Evolutionary conservation across 2,329 filamentous ascomycete genomes (phyloP).

Genomic region (Fusarium anguioides): DNA sequence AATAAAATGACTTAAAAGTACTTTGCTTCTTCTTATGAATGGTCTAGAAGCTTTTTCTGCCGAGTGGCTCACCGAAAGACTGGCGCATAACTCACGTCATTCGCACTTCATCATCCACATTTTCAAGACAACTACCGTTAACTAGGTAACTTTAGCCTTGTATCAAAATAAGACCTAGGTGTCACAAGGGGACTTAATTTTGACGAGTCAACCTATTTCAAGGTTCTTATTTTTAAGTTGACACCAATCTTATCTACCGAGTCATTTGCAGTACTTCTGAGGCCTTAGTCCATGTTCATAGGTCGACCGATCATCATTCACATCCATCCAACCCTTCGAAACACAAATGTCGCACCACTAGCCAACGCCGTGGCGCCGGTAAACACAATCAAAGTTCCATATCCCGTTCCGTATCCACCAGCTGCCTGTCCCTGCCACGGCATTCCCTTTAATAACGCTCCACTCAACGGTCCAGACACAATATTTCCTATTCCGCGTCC

Average conservation of each 20-base stretch:
- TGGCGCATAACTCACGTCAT: conserved; percentile 9
- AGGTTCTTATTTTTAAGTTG: background rate
- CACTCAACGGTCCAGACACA: conserved; percentile 66
- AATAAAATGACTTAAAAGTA: too few relatives aligned
- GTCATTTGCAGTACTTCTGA: background rate
- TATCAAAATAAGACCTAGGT: background rate
- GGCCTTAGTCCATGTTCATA: too few relatives aligned
- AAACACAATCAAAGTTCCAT: conserved; percentile 50
- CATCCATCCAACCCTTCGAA: conserved; percentile 49
- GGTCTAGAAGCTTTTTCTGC: background rate
- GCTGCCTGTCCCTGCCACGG: conserved; percentile 52
- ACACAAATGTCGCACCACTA: conserved; percentile 48
- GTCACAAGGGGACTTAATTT: background rate
- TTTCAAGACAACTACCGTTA: background rate
- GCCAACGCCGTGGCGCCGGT: conserved; percentile 48
- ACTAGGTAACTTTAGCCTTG: too few relatives aligned
- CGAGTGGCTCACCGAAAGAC: conserved; percentile 13
- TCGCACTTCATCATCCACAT: background rate
- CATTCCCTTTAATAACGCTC: conserved; percentile 59
- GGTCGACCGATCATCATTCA: background rate
- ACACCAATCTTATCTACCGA: background rate
- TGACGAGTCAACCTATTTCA: background rate
- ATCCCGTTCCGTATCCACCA: conserved; percentile 49
- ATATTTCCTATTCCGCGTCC: conserved; percentile 72
- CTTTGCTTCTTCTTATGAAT: too few relatives aligned